These are phyloP conservation scores for Euphorbia tirucalli DNA, from an alignment of 345 rosid genomes.

Conservation along the genomic window DNA sequence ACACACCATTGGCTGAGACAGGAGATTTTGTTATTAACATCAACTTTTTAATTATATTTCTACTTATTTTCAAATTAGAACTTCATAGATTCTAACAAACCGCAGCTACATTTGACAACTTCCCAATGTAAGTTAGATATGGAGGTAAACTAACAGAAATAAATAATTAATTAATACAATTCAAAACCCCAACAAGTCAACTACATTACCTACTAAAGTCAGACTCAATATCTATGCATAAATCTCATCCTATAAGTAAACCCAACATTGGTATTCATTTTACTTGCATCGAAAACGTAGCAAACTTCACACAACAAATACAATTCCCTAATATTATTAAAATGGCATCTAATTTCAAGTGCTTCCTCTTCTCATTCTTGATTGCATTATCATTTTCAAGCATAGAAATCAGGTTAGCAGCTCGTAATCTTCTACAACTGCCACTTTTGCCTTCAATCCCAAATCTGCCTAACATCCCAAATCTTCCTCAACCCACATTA, in stretches of 20 bases:
- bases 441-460: neutral
- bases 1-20: no score
- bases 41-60: no score
- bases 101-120: neutral
- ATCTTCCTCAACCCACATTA: constrained; percentile 2
- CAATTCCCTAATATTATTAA: neutral
- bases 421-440: neutral
- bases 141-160: neutral
- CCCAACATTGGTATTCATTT: neutral
- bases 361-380: neutral
- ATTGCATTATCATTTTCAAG: neutral
- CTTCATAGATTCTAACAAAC: no score
- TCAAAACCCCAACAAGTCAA: neutral
- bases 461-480: neutral
- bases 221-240: neutral
- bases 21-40: no score
- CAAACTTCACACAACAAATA: no score
- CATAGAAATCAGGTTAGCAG: neutral
- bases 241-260: neutral
- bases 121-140: neutral
- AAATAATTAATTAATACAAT: neutral
- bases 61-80: no score
- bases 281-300: neutral
- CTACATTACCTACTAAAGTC: neutral
- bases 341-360: neutral